Evolutionary conservation across 2,329 filamentous ascomycete genomes (phyloP), one percentile per base, ranked within the genome.

Genomic region (Aspergillus sp.): DNA sequence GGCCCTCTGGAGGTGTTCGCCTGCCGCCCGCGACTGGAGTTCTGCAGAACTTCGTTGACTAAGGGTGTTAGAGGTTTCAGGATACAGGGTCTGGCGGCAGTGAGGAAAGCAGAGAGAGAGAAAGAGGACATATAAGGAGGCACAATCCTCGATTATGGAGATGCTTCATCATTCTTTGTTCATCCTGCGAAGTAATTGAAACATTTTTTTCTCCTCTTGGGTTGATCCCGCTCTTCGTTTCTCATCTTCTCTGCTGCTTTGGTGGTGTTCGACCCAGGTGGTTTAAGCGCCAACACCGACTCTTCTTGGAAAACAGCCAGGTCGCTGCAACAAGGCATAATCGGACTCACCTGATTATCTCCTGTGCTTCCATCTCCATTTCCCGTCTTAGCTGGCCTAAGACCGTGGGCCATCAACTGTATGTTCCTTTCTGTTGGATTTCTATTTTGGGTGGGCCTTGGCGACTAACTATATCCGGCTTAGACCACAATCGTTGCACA

Each of bases 11-110:
- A n/a, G 46, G 49, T 30, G 15, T 47, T 38, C 48, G 46, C 28
- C 48, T 57, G 57, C 52, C 57, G 57, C 53, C 57, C 61, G 61
- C 61, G 57, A 60, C 49, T 49, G n/a, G n/a, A 60, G 30, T 50
- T 45, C 51, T 55, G 55, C 55, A 62, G 55, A 55, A 50, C 4
- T n/a, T 25, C 6, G 46, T 13, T 49, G 47, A 49, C 47, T 49
- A 28, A n/a, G n/a, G n/a, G 47, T 3, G 7, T 41, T 43, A 15
- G 30, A 53, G 31, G 60, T 57, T 62, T 47, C 50, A 54, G 49
- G 19, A 57, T 41, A 41, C 17, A 54, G 41, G 30, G 17, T 15
- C 46, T 43, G 54, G 54, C n/a, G 51, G 47, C 9, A 49, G 30
- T n/a, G n/a, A n/a, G n/a, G n/a, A n/a, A n/a, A n/a, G n/a, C n/a